Percentiles rank a stretch among this genome's conserved stretches.
Conservation (phyloP, 2,329 filamentous ascomycete species). For the Neoascochyta sp. region DNA sequence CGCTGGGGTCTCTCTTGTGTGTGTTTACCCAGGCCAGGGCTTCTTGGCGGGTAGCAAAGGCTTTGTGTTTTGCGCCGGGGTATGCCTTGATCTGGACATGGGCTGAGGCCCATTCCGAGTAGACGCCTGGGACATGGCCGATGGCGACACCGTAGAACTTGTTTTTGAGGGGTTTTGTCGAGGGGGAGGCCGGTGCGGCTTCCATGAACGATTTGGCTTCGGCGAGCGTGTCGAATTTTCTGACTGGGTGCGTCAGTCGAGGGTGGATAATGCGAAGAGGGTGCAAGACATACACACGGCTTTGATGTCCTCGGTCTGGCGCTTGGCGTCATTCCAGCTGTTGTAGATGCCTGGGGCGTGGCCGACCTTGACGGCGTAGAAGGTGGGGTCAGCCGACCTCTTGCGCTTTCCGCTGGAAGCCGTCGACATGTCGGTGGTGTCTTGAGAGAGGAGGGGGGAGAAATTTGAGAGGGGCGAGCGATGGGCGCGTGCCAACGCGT, state of each 20-base stretch:
- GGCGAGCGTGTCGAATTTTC: slow-evolving; percentile 68
- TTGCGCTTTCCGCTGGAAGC: slow-evolving; percentile 53
- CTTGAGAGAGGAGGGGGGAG: too few relatives aligned
- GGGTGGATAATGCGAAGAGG: too few relatives aligned
- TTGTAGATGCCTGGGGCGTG: slow-evolving; percentile 61
- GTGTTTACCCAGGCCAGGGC: slow-evolving; percentile 69
- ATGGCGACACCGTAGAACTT: slow-evolving; percentile 60
- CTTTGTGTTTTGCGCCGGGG: slow-evolving; percentile 58
- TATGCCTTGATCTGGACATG: slow-evolving; percentile 70
- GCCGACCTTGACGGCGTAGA: slow-evolving; percentile 61
- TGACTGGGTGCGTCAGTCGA: slow-evolving; percentile 53
- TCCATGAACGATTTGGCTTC: slow-evolving; percentile 81
- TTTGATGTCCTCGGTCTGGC: slow-evolving; percentile 58
- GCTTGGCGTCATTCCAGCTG: slow-evolving; percentile 59
- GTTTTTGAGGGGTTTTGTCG: slow-evolving; percentile 40
- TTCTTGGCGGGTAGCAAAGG: slow-evolving; percentile 55
- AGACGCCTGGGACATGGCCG: slow-evolving; percentile 58
- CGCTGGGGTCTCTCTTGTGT: slow-evolving; percentile 24
- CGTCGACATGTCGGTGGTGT: slow-evolving; percentile 12
- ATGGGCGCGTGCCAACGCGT: too few relatives aligned
- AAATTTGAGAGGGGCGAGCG: too few relatives aligned
- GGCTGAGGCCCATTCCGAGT: slow-evolving; percentile 65
- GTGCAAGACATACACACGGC: slow-evolving; percentile 32
- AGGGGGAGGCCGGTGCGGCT: slow-evolving; percentile 43
- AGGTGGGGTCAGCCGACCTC: slow-evolving; percentile 50